These are phyloP conservation scores for Lantana camara DNA, from an alignment of 257 asterid species.

Conservation along the genomic window DNA sequence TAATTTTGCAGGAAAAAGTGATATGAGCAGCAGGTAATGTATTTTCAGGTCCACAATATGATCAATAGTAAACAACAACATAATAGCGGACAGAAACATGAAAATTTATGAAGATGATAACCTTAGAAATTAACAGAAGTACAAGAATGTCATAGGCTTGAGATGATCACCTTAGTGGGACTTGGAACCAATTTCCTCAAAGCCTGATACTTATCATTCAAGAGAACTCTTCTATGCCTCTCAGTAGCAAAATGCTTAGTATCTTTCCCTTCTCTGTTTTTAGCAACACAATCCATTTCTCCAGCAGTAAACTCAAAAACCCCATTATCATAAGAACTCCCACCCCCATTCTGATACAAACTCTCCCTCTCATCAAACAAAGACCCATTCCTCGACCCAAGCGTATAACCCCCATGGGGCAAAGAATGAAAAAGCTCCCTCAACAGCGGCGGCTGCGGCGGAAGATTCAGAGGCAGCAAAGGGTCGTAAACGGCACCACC, in stretches of 20 bases:
- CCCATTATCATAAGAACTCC: conserved; percentile 50
- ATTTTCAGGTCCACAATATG: no score
- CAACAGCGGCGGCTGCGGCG: conserved; percentile 78
- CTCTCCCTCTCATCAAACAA: conserved; percentile 59
- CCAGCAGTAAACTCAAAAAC: conserved; percentile 61
- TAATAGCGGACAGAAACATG: no score
- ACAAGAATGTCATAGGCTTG: background rate
- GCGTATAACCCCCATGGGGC: conserved; percentile 50
- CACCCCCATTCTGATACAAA: conserved; percentile 58
- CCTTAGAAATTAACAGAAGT: no score
- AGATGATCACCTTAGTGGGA: conserved; percentile 67
- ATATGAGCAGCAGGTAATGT: no score
- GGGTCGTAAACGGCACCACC: conserved; percentile 61
- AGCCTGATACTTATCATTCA: conserved; percentile 63
- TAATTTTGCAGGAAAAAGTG: no score
- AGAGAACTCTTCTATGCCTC: conserved; percentile 71
- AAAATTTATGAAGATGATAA: no score
- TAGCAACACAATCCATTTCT: conserved; percentile 55
- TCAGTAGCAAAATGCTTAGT: conserved; percentile 76
- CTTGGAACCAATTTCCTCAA: conserved; percentile 60
- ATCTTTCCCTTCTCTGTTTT: conserved; percentile 57
- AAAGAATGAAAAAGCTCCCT: conserved; percentile 76
- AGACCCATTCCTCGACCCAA: conserved; percentile 40
- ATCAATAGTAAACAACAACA: no score
- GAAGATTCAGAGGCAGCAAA: conserved; percentile 64